These are phyloP conservation scores for Bipolaris bicolor DNA, from an alignment of 2,329 filamentous ascomycete genomes.

Conservation along the genomic window DNA sequence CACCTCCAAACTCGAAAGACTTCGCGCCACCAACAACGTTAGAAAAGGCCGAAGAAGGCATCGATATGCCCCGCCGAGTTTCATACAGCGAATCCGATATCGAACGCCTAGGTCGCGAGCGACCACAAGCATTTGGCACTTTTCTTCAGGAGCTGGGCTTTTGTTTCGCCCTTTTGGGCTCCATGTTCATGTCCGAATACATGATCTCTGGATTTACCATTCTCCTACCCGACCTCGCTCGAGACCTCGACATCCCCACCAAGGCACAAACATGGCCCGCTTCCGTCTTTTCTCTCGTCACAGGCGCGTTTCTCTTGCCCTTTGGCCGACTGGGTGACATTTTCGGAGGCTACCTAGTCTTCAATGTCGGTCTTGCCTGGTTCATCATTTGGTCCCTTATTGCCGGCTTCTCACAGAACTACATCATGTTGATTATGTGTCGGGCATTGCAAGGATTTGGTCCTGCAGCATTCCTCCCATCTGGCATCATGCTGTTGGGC, in stretches of 20 bases:
- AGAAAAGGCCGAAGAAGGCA: conserved; percentile 24
- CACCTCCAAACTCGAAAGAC: not conserved
- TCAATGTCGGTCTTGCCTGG: conserved; percentile 68
- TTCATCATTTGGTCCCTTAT: conserved; percentile 72
- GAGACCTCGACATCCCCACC: conserved; percentile 68
- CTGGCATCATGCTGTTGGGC: conserved; percentile 70
- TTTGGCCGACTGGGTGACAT: conserved; percentile 66
- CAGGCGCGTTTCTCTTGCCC: conserved; percentile 46
- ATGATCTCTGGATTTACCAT: conserved; percentile 77
- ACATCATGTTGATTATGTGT: conserved; percentile 74
- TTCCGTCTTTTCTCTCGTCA: conserved; percentile 47
- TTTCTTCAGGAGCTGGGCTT: conserved; percentile 66
- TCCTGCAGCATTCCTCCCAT: conserved; percentile 72
- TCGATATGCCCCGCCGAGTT: conserved; percentile 11
- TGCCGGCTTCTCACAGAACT: conserved; percentile 70
- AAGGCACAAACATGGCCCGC: conserved; percentile 60
- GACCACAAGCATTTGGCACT: conserved; percentile 63
- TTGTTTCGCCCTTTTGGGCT: conserved; percentile 66
- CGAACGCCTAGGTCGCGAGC: conserved; percentile 66
- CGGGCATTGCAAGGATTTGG: conserved; percentile 77
- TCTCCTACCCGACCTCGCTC: conserved; percentile 69
- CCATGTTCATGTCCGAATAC: conserved; percentile 72
- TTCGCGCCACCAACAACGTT: not conserved
- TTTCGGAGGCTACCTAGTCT: conserved; percentile 68
- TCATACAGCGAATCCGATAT: conserved; percentile 49